Percentiles rank a stretch among this genome's conserved stretches.
These are phyloP conservation scores for Nicotiana tomentosiformis DNA, from an alignment of 257 asterid species.

Conservation along the genomic window DNA sequence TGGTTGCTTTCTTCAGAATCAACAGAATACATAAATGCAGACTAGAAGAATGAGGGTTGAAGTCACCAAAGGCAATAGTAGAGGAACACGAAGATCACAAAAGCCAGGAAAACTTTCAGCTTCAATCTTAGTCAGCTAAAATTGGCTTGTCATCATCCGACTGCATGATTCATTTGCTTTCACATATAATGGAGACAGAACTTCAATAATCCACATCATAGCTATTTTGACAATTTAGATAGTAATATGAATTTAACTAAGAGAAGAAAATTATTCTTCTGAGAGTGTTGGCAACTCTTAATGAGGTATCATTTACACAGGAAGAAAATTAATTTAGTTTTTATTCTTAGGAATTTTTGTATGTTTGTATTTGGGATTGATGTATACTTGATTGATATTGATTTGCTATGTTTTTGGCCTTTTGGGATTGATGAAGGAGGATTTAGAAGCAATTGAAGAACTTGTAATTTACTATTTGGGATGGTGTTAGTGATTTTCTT, in stretches of 20 bases:
- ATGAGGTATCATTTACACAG: conserved; percentile 31
- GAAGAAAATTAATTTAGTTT: not conserved
- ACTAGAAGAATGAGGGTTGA: conserved; percentile 15
- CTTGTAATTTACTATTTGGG: too few relatives aligned
- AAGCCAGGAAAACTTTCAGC: conserved; percentile 27
- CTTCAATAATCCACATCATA: conserved; percentile 20
- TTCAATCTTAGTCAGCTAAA: conserved; percentile 43
- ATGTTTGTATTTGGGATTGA: too few relatives aligned
- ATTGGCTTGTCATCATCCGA: conserved; percentile 12
- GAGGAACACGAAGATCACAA: too few relatives aligned
- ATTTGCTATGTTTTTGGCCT: too few relatives aligned
- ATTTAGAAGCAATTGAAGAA: too few relatives aligned
- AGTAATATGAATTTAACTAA: conserved; percentile 30
- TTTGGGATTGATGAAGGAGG: too few relatives aligned
- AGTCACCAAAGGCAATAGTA: not conserved
- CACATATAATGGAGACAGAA: conserved; percentile 24
- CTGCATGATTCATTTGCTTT: conserved; percentile 19
- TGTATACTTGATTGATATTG: too few relatives aligned
- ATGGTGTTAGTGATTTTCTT: too few relatives aligned
- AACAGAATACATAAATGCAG: conserved; percentile 20
- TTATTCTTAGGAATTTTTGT: too few relatives aligned
- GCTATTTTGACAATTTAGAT: conserved; percentile 29
- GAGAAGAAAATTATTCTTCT: conserved; percentile 36
- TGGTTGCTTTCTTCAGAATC: conserved; percentile 44
- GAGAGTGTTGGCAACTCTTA: conserved; percentile 49